Evolutionary conservation across 106 monocot species (phyloP), one percentile per base, ranked within the genome.

Genomic region (Dendrobium nobile): DNA sequence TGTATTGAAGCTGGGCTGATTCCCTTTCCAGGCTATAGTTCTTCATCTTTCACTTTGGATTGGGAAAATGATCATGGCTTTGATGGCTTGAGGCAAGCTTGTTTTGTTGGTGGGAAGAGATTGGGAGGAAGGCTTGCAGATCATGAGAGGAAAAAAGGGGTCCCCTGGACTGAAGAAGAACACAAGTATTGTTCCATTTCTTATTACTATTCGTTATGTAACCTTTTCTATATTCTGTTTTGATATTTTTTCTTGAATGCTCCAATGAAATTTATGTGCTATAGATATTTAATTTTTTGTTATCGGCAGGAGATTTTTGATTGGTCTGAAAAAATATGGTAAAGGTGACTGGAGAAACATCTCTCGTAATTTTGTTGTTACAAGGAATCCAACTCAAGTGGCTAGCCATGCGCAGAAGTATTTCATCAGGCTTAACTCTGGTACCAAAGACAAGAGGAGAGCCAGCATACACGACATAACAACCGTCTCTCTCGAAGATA

Each of bases 391-490:
- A 9, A 92, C 92, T 8, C 94, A 95, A 75, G 92, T 95, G 13
- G 94, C 94, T 28, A 95, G 94, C 76, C 94, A 95, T 76, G 94
- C 95, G 1, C 95, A 95, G 76, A 95, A 95, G 83, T 95, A 92
- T 79, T 95, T 92, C 85, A 90, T 95, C 72, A 87, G 95, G 80
- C 89, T 92, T 13, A 89, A 87, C 42, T 95, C 95, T 10, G 90
- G 90, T 19, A 88, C 88, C 64, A 95, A 95, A 68, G 95, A 95
- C 67, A 95, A 95, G 86, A 85, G 95, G 82, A 87, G 96, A 42
- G 91, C 96, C 31, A 96, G 96, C 88, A 96, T 96, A 73, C 96
- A 96, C 72, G 96, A 96, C 75, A 93, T 93, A 75, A 96, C 93
- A 10, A 92, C 92, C 18, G 75, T 84, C 79, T 87, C 90, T 70